phyloP scores from a whole-genome alignment of 352 stramenopile species.

The Pythium myriotylum region DNA sequence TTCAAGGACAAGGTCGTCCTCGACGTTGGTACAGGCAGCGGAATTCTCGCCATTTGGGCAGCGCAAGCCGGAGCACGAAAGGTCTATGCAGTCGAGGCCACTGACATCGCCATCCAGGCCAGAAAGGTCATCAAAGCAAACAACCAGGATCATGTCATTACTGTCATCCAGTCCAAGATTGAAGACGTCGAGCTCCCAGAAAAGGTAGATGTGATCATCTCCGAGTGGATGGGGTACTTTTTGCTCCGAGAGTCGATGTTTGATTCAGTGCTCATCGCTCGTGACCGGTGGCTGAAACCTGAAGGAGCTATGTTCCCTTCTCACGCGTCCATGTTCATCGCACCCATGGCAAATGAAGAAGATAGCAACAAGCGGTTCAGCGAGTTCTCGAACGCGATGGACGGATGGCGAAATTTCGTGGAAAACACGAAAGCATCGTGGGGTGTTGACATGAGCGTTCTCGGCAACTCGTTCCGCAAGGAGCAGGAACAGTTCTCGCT shows the following conservation, averaged over 20 bases:
- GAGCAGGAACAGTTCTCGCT: conserved; percentile 90
- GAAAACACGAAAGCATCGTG: conserved; percentile 94
- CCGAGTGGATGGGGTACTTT: conserved; percentile 99
- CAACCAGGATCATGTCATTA: conserved; percentile 95
- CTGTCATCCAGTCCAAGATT: conserved; percentile 98
- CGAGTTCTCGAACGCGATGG: conserved; percentile 87
- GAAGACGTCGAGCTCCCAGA: conserved; percentile 97
- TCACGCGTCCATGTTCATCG: conserved; percentile 97
- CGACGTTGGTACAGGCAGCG: conserved; percentile 98
- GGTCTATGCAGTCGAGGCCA: conserved; percentile 98
- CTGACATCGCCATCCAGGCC: conserved; percentile 98
- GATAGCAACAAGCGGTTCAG: conserved; percentile 85
- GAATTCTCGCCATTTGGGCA: conserved; percentile 98
- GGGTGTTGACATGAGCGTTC: conserved; percentile 96
- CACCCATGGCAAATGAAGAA: conserved; percentile 95
- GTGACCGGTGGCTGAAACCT: conserved; percentile 96
- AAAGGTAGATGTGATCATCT: conserved; percentile 99
- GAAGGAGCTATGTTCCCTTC: conserved; percentile 98
- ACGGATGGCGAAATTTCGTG: conserved; percentile 83
- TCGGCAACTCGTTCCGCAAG: conserved; percentile 87
- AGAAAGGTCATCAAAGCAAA: conserved; percentile 96
- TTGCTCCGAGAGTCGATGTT: conserved; percentile 99
- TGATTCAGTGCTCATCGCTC: conserved; percentile 96
- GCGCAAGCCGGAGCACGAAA: conserved; percentile 97
- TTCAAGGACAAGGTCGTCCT: conserved; percentile 99